phyloP scores from a whole-genome alignment of 2,329 filamentous ascomycete species.

The Claviceps sp. region DNA sequence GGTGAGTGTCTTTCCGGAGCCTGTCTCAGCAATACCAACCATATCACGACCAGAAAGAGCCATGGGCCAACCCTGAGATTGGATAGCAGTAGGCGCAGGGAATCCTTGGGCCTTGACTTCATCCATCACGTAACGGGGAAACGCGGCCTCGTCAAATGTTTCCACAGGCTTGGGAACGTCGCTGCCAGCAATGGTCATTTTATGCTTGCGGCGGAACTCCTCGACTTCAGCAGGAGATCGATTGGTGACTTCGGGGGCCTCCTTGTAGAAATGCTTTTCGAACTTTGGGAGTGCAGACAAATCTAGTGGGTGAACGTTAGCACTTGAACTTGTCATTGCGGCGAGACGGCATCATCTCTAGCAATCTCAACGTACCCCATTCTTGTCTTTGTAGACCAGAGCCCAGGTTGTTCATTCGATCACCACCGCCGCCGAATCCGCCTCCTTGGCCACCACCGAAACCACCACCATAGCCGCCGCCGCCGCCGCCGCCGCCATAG shows the following conservation, averaged over 20 bases:
- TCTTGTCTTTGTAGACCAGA: conserved; percentile 74
- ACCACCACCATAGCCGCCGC: conserved; percentile 21
- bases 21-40: conserved; percentile 97
- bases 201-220: conserved; percentile 71
- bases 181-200: conserved; percentile 68
- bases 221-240: conserved; percentile 72
- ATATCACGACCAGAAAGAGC: conserved; percentile 95
- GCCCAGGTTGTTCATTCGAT: conserved; percentile 88
- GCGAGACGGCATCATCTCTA: not conserved
- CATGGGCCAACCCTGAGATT: conserved; percentile 99
- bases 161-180: conserved; percentile 89
- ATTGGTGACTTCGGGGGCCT: conserved; percentile 63
- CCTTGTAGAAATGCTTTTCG: conserved; percentile 99
- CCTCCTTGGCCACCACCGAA: conserved; percentile 19
- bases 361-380: conserved; percentile 55
- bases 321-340: not conserved
- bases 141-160: conserved; percentile 94
- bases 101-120: conserved; percentile 99
- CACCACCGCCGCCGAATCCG: conserved; percentile 65
- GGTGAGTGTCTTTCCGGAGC: conserved; percentile 96
- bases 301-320: conserved; percentile 37
- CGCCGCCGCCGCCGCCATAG: conserved; percentile 10
- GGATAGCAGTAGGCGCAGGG: conserved; percentile 83
- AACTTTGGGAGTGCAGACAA: conserved; percentile 75
- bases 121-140: conserved; percentile 93